Conservation (phyloP, 139 green algal genomes). For the Edaphochlamys debaryana region DNA sequence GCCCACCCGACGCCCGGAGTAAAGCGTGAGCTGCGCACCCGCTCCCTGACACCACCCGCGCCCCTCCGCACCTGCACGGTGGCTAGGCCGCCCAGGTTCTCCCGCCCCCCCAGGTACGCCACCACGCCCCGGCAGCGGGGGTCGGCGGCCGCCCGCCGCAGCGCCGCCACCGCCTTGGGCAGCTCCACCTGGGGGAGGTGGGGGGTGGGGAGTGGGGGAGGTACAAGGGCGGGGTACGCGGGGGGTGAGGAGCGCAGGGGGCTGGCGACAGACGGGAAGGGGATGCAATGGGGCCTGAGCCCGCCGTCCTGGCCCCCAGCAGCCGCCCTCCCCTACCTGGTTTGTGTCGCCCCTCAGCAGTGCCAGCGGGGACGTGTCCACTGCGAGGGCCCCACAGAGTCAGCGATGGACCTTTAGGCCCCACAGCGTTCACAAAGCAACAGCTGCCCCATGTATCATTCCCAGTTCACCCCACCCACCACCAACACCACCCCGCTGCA, state of each 20-base stretch:
- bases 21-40: no score
- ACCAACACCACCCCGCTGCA: no score
- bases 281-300: not conserved
- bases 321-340: not conserved
- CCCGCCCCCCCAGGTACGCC: conserved; percentile 49
- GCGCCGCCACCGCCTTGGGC: conserved; percentile 55
- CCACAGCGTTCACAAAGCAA: no score
- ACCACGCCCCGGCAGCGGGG: conserved; percentile 57
- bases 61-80: conserved; percentile 55
- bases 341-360: conserved; percentile 17
- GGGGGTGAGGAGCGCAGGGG: not conserved
- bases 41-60: no score
- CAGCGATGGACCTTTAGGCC: no score
- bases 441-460: no score
- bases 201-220: no score
- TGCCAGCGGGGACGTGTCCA: conserved; percentile 33
- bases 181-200: conserved; percentile 56
- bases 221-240: not conserved
- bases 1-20: no score
- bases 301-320: no score
- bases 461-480: no score
- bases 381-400: no score
- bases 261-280: not conserved
- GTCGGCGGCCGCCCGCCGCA: conserved; percentile 57
- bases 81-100: conserved; percentile 60